Percentiles rank a stretch among this genome's conserved stretches.
Conservation (phyloP, 2,329 filamentous ascomycete species). For the Colletotrichum lupini region DNA sequence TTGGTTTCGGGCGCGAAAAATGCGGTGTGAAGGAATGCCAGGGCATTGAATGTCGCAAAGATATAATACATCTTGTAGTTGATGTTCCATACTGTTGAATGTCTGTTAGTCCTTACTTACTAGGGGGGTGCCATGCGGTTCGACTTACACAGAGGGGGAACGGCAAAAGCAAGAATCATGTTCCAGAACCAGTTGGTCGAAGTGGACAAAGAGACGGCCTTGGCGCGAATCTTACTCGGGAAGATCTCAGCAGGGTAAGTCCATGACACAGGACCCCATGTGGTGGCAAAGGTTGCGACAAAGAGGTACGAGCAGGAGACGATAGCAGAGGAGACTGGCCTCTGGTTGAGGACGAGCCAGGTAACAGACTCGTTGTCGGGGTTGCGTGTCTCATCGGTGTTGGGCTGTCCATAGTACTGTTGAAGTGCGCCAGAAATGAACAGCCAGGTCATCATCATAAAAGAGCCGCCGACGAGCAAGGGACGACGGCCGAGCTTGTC, state of each 20-base stretch:
- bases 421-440: conserved; percentile 73
- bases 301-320: conserved; percentile 76
- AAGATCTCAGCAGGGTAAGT: conserved; percentile 61
- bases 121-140: neutral
- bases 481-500: conserved; percentile 69
- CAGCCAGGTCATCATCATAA: conserved; percentile 70
- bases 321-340: conserved; percentile 68
- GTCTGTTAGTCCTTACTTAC: neutral
- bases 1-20: conserved; percentile 74
- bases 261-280: conserved; percentile 58
- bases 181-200: conserved; percentile 57
- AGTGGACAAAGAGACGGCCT: conserved; percentile 56
- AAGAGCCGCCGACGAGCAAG: conserved; percentile 64
- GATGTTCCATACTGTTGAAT: conserved; percentile 54
- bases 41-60: conserved; percentile 78
- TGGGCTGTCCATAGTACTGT: conserved; percentile 66
- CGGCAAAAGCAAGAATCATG: conserved; percentile 65
- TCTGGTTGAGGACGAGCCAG: conserved; percentile 66
- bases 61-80: conserved; percentile 78
- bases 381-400: conserved; percentile 50
- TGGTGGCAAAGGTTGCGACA: conserved; percentile 60
- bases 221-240: conserved; percentile 53
- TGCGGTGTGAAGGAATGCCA: conserved; percentile 76
- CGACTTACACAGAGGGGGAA: conserved; percentile 53
- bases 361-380: conserved; percentile 59